A percentile compares a stretch with the other conserved stretches of the same genome.
phyloP scores from a whole-genome alignment of 306 rosid species.

The Sesbania bispinosa region DNA sequence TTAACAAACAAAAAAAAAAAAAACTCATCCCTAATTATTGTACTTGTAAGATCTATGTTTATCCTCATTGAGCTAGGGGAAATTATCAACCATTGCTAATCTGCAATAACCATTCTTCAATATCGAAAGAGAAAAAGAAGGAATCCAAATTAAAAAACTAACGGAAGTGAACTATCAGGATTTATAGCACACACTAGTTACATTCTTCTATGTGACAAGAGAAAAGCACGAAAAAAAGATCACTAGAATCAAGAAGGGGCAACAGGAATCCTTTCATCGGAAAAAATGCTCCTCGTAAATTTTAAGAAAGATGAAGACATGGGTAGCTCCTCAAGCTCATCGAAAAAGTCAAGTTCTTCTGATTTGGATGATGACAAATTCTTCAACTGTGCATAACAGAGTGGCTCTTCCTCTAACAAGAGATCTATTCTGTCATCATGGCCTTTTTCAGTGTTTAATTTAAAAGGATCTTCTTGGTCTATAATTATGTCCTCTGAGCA shows the following conservation, averaged over 20 bases:
- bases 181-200: conserved; percentile 21
- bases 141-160: conserved; percentile 18
- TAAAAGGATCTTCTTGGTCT: conserved; percentile 55
- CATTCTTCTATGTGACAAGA: conserved; percentile 36
- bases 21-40: no score
- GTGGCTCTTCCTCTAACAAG: conserved; percentile 49
- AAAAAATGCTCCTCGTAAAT: conserved; percentile 53
- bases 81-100: no score
- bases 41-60: no score
- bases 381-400: conserved; percentile 41
- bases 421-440: conserved; percentile 32
- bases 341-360: conserved; percentile 73
- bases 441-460: conserved; percentile 38
- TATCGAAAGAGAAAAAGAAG: neutral
- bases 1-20: no score
- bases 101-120: no score
- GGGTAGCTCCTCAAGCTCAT: conserved; percentile 94
- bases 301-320: conserved; percentile 61
- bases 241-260: conserved; percentile 75
- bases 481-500: conserved; percentile 35
- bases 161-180: conserved; percentile 4
- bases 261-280: conserved; percentile 63
- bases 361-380: conserved; percentile 39
- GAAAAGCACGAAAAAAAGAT: neutral
- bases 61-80: no score